phyloP scores from a whole-genome alignment of 2,329 filamentous ascomycete species.

The Neofusicoccum parvum region DNA sequence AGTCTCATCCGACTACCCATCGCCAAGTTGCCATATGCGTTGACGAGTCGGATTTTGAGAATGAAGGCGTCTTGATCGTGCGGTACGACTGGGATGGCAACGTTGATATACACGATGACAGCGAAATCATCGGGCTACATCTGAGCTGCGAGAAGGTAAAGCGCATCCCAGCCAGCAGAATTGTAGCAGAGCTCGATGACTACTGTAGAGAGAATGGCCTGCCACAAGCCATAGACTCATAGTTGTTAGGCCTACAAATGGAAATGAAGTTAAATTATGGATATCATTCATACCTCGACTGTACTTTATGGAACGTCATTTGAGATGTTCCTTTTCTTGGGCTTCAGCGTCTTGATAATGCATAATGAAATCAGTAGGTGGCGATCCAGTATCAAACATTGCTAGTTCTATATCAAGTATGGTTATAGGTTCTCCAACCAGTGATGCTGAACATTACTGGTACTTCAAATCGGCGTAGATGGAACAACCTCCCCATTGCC shows the following conservation, averaged over 20 bases:
- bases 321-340: too few species aligned
- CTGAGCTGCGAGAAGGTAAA: background rate
- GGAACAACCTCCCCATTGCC: constrained; percentile 44
- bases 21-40: background rate
- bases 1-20: background rate
- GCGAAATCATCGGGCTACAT: background rate
- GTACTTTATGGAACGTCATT: too few species aligned
- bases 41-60: background rate
- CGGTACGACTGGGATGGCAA: background rate
- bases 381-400: too few species aligned
- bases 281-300: too few species aligned
- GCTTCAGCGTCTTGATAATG: too few species aligned
- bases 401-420: too few species aligned
- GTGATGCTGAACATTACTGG: too few species aligned
- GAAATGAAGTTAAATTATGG: too few species aligned
- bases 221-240: background rate
- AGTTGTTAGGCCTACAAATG: too few species aligned
- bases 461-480: background rate
- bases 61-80: background rate
- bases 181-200: background rate
- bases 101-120: background rate
- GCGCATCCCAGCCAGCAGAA: background rate
- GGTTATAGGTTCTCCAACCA: too few species aligned
- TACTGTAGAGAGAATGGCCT: background rate
- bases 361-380: too few species aligned